These are phyloP conservation scores for Lomentospora prolificans DNA, from an alignment of 2,329 filamentous ascomycete species.

Conservation along the genomic window DNA sequence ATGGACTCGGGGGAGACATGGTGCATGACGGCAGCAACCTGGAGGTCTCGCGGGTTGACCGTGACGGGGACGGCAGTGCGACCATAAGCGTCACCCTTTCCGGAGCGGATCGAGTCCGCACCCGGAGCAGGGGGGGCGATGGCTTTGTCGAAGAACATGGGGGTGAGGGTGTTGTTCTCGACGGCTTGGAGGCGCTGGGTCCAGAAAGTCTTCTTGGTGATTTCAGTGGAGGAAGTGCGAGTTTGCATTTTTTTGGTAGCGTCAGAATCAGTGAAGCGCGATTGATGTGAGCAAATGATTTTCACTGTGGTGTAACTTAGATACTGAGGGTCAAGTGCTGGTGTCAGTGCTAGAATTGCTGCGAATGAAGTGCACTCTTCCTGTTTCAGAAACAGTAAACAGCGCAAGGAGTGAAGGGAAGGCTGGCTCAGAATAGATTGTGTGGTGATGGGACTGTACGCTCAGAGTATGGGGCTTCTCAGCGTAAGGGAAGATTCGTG, in stretches of 20 bases:
- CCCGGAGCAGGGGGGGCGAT: background rate
- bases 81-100: background rate
- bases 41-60: background rate
- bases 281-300: too few relatives aligned
- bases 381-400: too few relatives aligned
- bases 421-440: too few relatives aligned
- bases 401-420: too few relatives aligned
- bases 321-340: too few relatives aligned
- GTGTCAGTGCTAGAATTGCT: too few relatives aligned
- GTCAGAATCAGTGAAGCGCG: background rate
- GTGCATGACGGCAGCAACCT: background rate
- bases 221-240: background rate
- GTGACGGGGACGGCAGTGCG: background rate
- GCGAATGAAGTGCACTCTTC: too few relatives aligned
- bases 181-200: background rate
- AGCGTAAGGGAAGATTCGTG: too few relatives aligned
- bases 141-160: constrained; percentile 23
- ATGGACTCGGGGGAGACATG: background rate
- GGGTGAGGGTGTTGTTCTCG: background rate
- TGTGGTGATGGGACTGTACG: too few relatives aligned
- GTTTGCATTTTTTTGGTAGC: background rate
- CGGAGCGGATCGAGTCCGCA: background rate
- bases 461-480: too few relatives aligned
- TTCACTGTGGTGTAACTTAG: too few relatives aligned
- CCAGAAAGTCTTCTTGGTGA: background rate